Evolutionary conservation across 2,329 filamentous ascomycete species (phyloP), one percentile per base, ranked within the genome.

Genomic region (Tolypocladium sp.): DNA sequence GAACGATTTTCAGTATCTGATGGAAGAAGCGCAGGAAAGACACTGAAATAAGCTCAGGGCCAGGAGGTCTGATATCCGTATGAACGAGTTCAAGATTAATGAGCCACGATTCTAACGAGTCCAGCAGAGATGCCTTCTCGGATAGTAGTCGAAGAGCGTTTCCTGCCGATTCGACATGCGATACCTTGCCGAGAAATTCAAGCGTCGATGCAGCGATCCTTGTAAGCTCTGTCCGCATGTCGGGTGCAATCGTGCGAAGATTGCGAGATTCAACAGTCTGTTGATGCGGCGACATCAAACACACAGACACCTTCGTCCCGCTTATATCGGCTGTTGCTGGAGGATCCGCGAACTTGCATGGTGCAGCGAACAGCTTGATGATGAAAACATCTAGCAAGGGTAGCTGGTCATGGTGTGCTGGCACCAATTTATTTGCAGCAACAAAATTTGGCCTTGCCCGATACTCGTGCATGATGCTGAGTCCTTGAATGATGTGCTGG

Each of bases 391-490:
- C 75, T 12, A 79, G 63, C 6, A 73, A 64, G 3, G 76, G 75
- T 51, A 79, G 63, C 30, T 67, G 64, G 6, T 54, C 62, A 61
- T 70, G 66, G 7, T 67, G 57, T 63, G 72, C 70, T 59, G 72
- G 69, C 42, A 70, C 60, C 12, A 77, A 62, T 57, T 63, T 63
- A 46, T 68, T 59, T 30, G 60, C 33, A 0, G 60, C 62, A 44
- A 62, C 58, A 56, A 77, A 56, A 57, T 46, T 37, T 61, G 76
- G 74, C 58, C 76, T 71, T 61, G 71, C 71, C 17, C 70, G 70
- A 56, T 73, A 69, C 63, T 78, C 71, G 61, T 68, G 71, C 71
- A 78, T 74, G 63, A 79, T 78, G n/a, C 65, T 67, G 52, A 79
- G 70, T 58, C 77, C 77, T 58, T 62, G 73, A 63, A 76, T 68